Evolutionary conservation across 768 basidiomycete genomes (phyloP).

Genomic region (Boletus insuetus): DNA sequence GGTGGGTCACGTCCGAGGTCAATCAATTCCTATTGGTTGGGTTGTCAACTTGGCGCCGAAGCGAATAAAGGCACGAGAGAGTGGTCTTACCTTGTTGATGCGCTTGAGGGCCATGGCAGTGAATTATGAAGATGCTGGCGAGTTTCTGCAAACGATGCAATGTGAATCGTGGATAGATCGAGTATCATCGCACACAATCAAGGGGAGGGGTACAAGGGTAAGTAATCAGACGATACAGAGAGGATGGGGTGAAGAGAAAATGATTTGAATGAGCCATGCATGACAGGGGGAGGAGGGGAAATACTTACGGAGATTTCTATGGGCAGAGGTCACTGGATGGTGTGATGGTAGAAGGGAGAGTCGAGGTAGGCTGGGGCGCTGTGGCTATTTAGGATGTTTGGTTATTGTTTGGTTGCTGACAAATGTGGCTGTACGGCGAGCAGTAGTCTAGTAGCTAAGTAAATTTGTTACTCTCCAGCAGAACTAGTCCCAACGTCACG

Average conservation of each 20-base stretch:
- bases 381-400: conserved; percentile 39
- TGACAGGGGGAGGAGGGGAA: not conserved
- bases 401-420: conserved; percentile 38
- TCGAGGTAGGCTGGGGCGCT: conserved; percentile 9
- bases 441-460: conserved; percentile 11
- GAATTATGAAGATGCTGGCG: conserved; percentile 7
- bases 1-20: conserved; percentile 99
- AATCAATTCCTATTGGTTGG: conserved; percentile 76
- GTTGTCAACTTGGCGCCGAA: conserved; percentile 12
- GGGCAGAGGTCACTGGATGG: not conserved
- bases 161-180: conserved; percentile 29
- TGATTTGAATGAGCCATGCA: not conserved
- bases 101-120: conserved; percentile 90
- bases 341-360: conserved; percentile 31
- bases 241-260: not conserved
- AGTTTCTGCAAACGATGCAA: conserved; percentile 13
- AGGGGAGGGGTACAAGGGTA: conserved; percentile 7
- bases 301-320: conserved; percentile 11
- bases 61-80: not conserved
- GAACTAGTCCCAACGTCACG: conserved; percentile 28
- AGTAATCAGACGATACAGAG: not conserved
- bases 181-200: conserved; percentile 40
- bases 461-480: not conserved
- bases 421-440: conserved; percentile 16
- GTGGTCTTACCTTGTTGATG: conserved; percentile 87